Base-by-base conservation (phyloP, 139 green algal species). In the Medakamo hakoo region DNA sequence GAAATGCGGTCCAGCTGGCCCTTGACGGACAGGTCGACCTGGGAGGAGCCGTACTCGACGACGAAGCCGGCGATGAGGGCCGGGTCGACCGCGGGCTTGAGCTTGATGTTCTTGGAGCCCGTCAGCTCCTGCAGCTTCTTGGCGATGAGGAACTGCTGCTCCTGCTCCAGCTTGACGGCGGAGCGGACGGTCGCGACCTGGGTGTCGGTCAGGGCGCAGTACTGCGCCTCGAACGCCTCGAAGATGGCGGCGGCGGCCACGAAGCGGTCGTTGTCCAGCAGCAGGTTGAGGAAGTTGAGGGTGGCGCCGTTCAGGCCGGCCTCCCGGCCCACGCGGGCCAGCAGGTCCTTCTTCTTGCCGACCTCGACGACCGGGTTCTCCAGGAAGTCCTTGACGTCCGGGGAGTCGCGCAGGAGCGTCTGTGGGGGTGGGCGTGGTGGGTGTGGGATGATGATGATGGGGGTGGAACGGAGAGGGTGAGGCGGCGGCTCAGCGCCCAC, bases 101-200 rank as follows among this genome's bases (percentile, higher is more conserved):
- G 74, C 88, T 99, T 99, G 78, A 99, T 95, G 87, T 98, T 99
- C 84, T 97, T 98, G 71, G 79, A 80, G 58, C 88, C 88, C 18
- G 85, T 98, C 70, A 98, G 82, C 78, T 95, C 87, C 83, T 95
- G 87, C 64, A 99, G 77, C 93, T 98, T 98, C 90, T 98, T 97
- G 71, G 93, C 93, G 71, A 99, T 97, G 64, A 97, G 77, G 78
- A 95, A 97, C 78, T 98, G 91, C 81, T 98, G 88, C 76, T 95
- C 91, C 80, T 98, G 88, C 78, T 97, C 91, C 59, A 99, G 86
- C 85, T 95, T 90, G 5, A 95, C 86, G 2, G 93, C 93, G 25
- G 84, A 95, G 27, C 83, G 84, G 58, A 99, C 76, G 19, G 77
- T 84, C 5, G 92, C 93, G 21, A 98, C 83, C 85, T 94, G 76